These are phyloP conservation scores for Capsaspora owczarzaki DNA, from an alignment of 78 protist species.

Conservation along the genomic window DNA sequence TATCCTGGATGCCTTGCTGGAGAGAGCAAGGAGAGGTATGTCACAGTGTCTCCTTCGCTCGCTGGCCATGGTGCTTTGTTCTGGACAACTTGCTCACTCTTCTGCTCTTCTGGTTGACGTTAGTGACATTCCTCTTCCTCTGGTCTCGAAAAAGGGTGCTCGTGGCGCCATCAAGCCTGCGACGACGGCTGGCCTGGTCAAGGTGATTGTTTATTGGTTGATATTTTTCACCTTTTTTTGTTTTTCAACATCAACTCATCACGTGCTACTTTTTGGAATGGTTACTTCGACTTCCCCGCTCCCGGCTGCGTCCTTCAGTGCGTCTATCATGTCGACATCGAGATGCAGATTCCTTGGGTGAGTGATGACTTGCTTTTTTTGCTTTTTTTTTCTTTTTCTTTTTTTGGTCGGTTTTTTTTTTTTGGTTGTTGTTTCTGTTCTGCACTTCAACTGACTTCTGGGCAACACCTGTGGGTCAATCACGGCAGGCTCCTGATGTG, in stretches of 20 bases:
- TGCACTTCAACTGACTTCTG: too few relatives aligned
- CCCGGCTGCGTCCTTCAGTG: background rate
- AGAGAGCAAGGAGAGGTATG: background rate
- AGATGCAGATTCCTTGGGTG: background rate
- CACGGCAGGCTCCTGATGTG: background rate
- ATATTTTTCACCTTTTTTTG: background rate
- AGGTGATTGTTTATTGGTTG: background rate
- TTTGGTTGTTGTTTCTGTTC: background rate
- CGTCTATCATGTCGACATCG: background rate
- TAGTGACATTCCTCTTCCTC: background rate
- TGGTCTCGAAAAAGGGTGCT: background rate
- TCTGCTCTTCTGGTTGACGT: background rate
- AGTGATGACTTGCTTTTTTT: background rate
- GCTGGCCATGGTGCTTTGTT: background rate
- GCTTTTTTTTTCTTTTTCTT: background rate
- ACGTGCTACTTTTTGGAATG: background rate
- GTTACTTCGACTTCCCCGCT: background rate
- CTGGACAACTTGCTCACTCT: background rate
- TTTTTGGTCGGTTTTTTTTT: background rate
- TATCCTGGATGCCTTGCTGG: background rate
- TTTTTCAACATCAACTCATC: background rate
- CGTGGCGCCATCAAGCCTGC: background rate
- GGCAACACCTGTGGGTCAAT: too few relatives aligned
- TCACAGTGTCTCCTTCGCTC: background rate
- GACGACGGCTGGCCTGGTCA: background rate